Evolutionary conservation across 1,139 yeast species (phyloP), one percentile per base, ranked within the genome.

Genomic region (Magnusiomyces starmeri): DNA sequence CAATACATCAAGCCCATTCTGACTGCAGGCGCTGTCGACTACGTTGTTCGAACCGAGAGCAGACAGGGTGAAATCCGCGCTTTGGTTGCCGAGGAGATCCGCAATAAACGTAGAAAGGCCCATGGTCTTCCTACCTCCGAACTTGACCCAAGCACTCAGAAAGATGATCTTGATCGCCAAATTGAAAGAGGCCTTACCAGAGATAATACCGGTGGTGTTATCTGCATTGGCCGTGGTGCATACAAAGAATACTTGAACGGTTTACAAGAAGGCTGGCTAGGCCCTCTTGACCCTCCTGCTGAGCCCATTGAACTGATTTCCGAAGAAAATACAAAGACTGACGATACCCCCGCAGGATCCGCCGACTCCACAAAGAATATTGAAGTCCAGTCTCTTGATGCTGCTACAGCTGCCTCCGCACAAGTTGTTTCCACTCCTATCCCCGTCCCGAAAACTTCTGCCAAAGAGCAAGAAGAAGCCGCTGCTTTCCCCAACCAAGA

Each of bases 141-240:
- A 39, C 58, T 55, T 53, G 58, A 65, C 44, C 59, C 61, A 34
- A 40, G 47, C 21, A 51, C 41, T n/a, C 24, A 26, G 4, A 53
- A 57, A 21, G 69, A 67, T 35, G 68, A 62, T 32, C 54, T 68
- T 22, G 70, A 67, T 39, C 41, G 54, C 21, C 58, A 59, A 47
- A 62, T 65, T 37, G 61, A 60, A 21, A 52, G 60, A n/a, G 61
- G 62, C 48, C 49, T 68, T 37, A 51, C 49, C 16, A 57, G 60
- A 20, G 70, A 70, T 52, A 53, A 52, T 2, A 60, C 68, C n/a
- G 97, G 97, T 21, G 98, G 98, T 48, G 83, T 89, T 14, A 77
- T 94, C 24, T 87, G 97, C 66, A 72, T 94, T 32, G 99, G 99
- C 2, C 77, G 99, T 65, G 98, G 98, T 53, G 92, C 97, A 0